Percentiles rank a stretch among this genome's conserved stretches.
phyloP scores from a whole-genome alignment of 2,329 filamentous ascomycete genomes.

The Fusarium caatingaense region DNA sequence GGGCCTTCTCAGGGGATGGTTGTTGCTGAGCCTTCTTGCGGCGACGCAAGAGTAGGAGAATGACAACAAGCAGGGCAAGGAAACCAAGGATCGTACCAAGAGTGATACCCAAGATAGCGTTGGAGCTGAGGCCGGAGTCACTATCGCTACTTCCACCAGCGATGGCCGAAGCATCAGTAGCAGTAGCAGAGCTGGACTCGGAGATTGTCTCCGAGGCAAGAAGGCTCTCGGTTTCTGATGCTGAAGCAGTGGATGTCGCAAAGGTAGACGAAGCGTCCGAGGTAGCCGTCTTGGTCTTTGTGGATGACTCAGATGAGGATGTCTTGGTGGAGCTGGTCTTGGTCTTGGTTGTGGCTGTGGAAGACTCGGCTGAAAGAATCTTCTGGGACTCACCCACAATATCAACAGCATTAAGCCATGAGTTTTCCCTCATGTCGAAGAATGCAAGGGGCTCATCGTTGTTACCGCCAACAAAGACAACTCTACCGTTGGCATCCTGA shows the following conservation, averaged over 20 bases:
- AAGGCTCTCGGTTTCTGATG: constrained; percentile 34
- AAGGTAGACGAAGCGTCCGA: constrained; percentile 42
- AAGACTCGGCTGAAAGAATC: constrained; percentile 46
- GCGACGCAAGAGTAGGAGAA: constrained; percentile 70
- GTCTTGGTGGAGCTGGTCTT: constrained; percentile 35
- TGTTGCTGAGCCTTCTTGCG: constrained; percentile 60
- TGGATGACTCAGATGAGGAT: constrained; percentile 41
- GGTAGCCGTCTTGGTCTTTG: constrained; percentile 44
- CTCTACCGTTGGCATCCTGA: constrained; percentile 70
- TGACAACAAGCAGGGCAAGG: constrained; percentile 73
- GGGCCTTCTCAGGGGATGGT: constrained; percentile 55
- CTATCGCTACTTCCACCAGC: constrained; percentile 43
- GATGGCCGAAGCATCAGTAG: constrained; percentile 43
- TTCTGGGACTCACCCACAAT: constrained; percentile 66
- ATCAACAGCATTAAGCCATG: constrained; percentile 78
- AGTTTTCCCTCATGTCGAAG: constrained; percentile 80
- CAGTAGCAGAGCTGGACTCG: constrained; percentile 41
- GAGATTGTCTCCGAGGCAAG: constrained; percentile 44
- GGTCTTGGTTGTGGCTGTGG: constrained; percentile 19
- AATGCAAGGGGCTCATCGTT: constrained; percentile 75
- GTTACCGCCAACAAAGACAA: constrained; percentile 84
- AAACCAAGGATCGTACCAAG: constrained; percentile 84
- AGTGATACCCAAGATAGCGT: constrained; percentile 80
- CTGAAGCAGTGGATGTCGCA: constrained; percentile 40
- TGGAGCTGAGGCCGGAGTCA: constrained; percentile 53